Evolutionary conservation across 1,284 basidiomycete species (phyloP).

Genomic region (Cystobasidiaceae sp.): DNA sequence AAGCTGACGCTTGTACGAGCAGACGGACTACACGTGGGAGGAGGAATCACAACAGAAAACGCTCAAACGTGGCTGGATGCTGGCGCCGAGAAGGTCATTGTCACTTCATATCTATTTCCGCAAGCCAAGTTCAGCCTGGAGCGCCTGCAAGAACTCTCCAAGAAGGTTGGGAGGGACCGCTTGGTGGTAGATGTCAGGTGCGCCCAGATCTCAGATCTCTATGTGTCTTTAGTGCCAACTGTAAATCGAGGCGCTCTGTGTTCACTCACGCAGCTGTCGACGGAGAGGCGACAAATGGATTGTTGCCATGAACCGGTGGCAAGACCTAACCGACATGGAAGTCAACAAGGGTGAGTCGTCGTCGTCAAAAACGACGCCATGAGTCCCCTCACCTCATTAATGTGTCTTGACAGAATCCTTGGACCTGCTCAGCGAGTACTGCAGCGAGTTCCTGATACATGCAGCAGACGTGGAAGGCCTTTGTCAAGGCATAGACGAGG

Average conservation of each 20-base stretch:
- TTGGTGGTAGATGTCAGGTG: slow-evolving; percentile 97
- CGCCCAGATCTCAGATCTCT: slow-evolving; percentile 69
- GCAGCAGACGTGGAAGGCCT: slow-evolving; percentile 97
- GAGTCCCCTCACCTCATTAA: slow-evolving; percentile 34
- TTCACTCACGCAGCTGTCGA: slow-evolving; percentile 70
- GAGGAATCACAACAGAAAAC: slow-evolving; percentile 79
- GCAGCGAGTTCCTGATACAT: slow-evolving; percentile 93
- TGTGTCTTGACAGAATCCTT: slow-evolving; percentile 57
- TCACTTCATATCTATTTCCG: slow-evolving; percentile 94
- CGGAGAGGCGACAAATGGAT: slow-evolving; percentile 73
- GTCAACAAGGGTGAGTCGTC: slow-evolving; percentile 64
- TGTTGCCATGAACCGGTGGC: slow-evolving; percentile 99
- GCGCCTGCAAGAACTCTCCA: slow-evolving; percentile 61
- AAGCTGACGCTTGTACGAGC: slow-evolving; percentile 1
- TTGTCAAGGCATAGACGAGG: slow-evolving; percentile 92
- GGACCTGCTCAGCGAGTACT: slow-evolving; percentile 64
- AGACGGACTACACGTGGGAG: slow-evolving; percentile 83
- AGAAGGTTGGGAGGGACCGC: slow-evolving; percentile 69
- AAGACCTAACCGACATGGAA: slow-evolving; percentile 89
- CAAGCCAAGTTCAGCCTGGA: slow-evolving; percentile 68
- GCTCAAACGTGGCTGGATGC: slow-evolving; percentile 76
- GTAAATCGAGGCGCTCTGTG: neutral
- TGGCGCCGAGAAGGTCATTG: slow-evolving; percentile 95
- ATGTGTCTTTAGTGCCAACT: neutral
- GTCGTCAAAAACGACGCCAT: slow-evolving; percentile 44